Conservation (phyloP, 2,329 filamentous ascomycete genomes). For the Penicillium aurantiogriseum region DNA sequence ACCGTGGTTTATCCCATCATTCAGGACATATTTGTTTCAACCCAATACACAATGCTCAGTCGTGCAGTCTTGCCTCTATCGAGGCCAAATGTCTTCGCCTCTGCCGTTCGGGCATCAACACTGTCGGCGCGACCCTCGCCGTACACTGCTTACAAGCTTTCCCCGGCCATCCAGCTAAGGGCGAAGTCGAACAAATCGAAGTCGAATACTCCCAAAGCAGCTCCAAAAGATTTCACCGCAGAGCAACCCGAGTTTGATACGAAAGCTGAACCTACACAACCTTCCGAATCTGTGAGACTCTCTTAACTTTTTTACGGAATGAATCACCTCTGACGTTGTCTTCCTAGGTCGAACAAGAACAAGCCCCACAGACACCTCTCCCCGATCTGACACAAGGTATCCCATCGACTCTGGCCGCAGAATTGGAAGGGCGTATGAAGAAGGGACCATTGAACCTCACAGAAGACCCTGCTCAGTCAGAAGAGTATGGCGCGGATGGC, state of each 20-base stretch:
- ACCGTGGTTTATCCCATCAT: constrained; percentile 15
- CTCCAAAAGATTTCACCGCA: constrained; percentile 30
- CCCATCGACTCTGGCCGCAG: constrained; percentile 81
- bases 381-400: constrained; percentile 94
- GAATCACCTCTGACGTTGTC: constrained; percentile 9
- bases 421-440: constrained; percentile 55
- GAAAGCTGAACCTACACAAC: constrained; percentile 32
- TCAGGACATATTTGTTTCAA: constrained; percentile 6
- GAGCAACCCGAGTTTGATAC: constrained; percentile 43
- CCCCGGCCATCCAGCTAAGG: constrained; percentile 25
- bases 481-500: constrained; percentile 50
- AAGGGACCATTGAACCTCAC: constrained; percentile 51
- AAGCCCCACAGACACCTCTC: constrained; percentile 62
- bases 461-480: constrained; percentile 48
- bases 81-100: constrained; percentile 42
- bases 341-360: constrained; percentile 35
- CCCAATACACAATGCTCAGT: constrained; percentile 42
- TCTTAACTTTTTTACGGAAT: not conserved
- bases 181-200: constrained; percentile 29
- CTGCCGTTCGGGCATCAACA: constrained; percentile 36
- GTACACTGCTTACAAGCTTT: constrained; percentile 38
- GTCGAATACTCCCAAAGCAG: constrained; percentile 22
- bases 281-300: constrained; percentile 28
- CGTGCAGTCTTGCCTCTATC: constrained; percentile 46
- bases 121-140: constrained; percentile 36